Conservation (phyloP, 2,329 filamentous ascomycete genomes). For the Arthrobotrys sphaeroides region DNA sequence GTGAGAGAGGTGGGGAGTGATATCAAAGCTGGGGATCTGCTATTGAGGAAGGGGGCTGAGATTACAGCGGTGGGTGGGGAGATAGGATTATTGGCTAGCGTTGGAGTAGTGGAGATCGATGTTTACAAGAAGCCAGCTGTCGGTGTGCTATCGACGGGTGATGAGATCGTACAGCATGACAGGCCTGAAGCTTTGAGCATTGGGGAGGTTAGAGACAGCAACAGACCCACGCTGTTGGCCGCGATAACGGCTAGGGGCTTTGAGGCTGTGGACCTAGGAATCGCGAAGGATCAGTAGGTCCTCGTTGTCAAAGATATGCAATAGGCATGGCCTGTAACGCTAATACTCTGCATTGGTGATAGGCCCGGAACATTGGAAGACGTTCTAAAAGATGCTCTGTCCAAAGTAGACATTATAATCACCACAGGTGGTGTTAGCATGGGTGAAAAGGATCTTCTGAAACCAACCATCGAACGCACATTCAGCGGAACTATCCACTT, state of each 20-base stretch:
- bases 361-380: constrained; percentile 75
- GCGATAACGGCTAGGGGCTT: constrained; percentile 79
- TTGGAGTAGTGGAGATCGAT: constrained; percentile 75
- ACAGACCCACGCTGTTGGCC: constrained; percentile 85
- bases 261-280: constrained; percentile 82
- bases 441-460: constrained; percentile 95
- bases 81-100: constrained; percentile 85
- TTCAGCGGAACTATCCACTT: constrained; percentile 95
- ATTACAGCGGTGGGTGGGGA: constrained; percentile 89
- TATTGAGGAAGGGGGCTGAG: constrained; percentile 80
- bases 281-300: constrained; percentile 74
- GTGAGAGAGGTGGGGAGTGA: constrained; percentile 92
- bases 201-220: constrained; percentile 93
- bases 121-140: constrained; percentile 81
- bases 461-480: constrained; percentile 90
- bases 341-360: not conserved
- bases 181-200: constrained; percentile 71
- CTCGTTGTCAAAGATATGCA: not conserved
- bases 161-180: constrained; percentile 85
- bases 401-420: constrained; percentile 80
- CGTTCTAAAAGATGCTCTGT: constrained; percentile 77
- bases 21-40: constrained; percentile 73
- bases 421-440: constrained; percentile 96
- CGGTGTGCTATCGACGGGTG: constrained; percentile 90
- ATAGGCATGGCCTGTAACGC: not conserved